Conservation (phyloP, 2,329 filamentous ascomycete genomes). For the Colletotrichum sp. region DNA sequence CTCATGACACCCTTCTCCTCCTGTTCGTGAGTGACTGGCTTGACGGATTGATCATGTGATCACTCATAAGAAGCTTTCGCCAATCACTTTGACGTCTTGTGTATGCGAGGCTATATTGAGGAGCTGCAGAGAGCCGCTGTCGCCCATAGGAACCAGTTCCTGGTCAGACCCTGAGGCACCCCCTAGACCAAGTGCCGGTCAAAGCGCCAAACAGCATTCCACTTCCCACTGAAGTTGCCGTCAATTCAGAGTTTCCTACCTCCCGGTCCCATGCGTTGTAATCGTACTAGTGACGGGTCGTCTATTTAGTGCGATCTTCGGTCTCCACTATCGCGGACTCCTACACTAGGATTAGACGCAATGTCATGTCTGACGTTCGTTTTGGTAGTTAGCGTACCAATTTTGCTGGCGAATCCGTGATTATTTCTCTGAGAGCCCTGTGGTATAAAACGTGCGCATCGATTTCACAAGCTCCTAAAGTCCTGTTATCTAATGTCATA, state of each 20-base stretch:
- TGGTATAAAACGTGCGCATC: neutral
- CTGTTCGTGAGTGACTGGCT: neutral
- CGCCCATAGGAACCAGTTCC: neutral
- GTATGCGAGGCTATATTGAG: neutral
- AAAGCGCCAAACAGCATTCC: neutral
- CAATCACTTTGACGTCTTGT: neutral
- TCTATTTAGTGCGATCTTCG: neutral
- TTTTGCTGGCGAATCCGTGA: accelerated
- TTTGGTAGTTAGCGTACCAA: neutral
- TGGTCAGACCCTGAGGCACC: neutral
- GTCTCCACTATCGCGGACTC: neutral
- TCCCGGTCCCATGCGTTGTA: neutral
- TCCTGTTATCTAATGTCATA: neutral
- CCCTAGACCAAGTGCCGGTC: neutral
- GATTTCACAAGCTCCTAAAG: neutral
- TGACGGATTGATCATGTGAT: neutral
- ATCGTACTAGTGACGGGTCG: neutral
- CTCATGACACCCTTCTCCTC: neutral
- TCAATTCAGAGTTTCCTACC: neutral
- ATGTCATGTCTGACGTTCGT: neutral
- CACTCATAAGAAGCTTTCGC: neutral
- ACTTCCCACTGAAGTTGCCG: neutral
- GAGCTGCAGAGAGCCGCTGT: neutral
- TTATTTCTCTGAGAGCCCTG: neutral
- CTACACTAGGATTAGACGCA: neutral